A percentile compares a stretch with the other conserved stretches of the same genome.
These are phyloP conservation scores for Boletus subcaerulescens DNA, from an alignment of 768 basidiomycete species.

Conservation along the genomic window DNA sequence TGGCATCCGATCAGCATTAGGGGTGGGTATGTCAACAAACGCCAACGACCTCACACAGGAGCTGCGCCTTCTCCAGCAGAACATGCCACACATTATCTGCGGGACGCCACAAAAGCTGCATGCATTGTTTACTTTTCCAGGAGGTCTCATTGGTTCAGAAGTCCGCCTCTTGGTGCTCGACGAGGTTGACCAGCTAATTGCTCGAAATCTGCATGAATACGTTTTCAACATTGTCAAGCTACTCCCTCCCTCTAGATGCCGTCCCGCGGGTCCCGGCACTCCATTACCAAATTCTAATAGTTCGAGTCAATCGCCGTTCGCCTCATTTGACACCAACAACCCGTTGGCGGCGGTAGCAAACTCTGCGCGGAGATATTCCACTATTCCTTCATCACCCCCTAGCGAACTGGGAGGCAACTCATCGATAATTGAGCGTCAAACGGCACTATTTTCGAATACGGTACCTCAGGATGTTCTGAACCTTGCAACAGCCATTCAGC, in stretches of 20 bases:
- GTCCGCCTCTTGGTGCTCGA: constrained; percentile 94
- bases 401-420: constrained; percentile 36
- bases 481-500: constrained; percentile 87
- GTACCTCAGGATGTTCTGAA: constrained; percentile 98
- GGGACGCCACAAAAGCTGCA: constrained; percentile 97
- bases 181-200: constrained; percentile 97
- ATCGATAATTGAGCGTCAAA: constrained; percentile 70
- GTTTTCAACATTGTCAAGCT: constrained; percentile 92
- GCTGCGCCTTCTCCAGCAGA: constrained; percentile 80
- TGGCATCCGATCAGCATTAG: constrained; percentile 86
- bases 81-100: constrained; percentile 92
- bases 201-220: constrained; percentile 92
- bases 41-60: constrained; percentile 68
- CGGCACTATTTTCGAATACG: constrained; percentile 95
- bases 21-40: constrained; percentile 72
- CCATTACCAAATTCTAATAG: constrained; percentile 33
- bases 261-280: constrained; percentile 40
- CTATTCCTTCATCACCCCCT: constrained; percentile 47
- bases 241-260: constrained; percentile 83
- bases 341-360: constrained; percentile 34
- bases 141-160: constrained; percentile 76
- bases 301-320: constrained; percentile 41
- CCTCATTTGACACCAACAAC: constrained; percentile 44
- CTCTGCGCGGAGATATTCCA: constrained; percentile 57
- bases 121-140: constrained; percentile 80